A percentile compares a stretch with the other conserved stretches of the same genome.
phyloP scores from a whole-genome alignment of 768 basidiomycete species.

The Boletus edulis region DNA sequence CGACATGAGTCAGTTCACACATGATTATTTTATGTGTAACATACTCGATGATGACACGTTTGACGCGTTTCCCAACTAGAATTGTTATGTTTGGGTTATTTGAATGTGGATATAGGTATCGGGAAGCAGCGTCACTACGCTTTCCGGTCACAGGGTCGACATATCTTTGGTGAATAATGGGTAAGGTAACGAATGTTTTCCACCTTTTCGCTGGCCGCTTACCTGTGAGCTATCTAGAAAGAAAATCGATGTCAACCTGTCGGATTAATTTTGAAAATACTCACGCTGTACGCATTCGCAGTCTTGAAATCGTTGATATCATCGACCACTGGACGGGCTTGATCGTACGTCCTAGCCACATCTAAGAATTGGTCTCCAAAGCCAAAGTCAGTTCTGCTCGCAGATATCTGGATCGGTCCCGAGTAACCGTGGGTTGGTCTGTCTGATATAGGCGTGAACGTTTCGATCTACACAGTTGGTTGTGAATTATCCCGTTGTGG shows the following conservation, averaged over 20 bases:
- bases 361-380: slow-evolving; percentile 44
- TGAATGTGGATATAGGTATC: background rate
- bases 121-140: slow-evolving; percentile 3
- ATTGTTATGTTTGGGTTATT: slow-evolving; percentile 1
- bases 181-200: background rate
- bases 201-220: background rate
- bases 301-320: slow-evolving; percentile 47
- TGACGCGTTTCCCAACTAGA: background rate
- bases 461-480: slow-evolving; percentile 44
- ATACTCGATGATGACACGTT: slow-evolving; percentile 5
- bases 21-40: background rate
- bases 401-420: slow-evolving; percentile 30
- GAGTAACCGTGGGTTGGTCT: slow-evolving; percentile 36
- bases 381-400: background rate
- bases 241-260: background rate
- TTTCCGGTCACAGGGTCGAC: slow-evolving; percentile 1
- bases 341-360: slow-evolving; percentile 46
- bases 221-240: slow-evolving; percentile 19
- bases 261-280: background rate
- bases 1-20: background rate
- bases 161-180: background rate
- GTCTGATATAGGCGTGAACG: slow-evolving; percentile 32
- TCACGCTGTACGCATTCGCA: slow-evolving; percentile 24
- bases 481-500: slow-evolving; percentile 26
- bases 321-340: slow-evolving; percentile 39